Evolutionary conservation across 805 yeast species (phyloP), one percentile per base, ranked within the genome.

Genomic region (Groenewaldozyma salmanticensis): DNA sequence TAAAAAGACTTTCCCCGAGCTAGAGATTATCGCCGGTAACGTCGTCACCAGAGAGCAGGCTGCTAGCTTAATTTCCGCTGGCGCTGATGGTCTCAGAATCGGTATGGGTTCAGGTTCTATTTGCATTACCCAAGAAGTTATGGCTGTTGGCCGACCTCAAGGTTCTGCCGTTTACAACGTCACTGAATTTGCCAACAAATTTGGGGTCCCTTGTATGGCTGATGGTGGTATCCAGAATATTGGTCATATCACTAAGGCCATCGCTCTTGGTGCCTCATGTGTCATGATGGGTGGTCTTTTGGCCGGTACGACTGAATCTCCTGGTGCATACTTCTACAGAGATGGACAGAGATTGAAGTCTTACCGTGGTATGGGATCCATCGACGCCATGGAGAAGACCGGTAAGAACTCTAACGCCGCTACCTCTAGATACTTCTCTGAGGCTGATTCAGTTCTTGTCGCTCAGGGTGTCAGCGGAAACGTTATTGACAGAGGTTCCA

Each of bases 71-170:
- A 90, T 87, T 57, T 81, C 74, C 56, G 96, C 95, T 40, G 98
- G 98, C 68, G 95, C 94, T 40, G 98, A 92, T 65, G 97, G 88
- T 64, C 74, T 92, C 58, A 86, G 97, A 76, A 90, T 92, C 54
- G 98, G 98, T 71, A 92, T 92, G 98, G 98, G 98, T 62, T 85
- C 97, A 27, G 98, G 98, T 59, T 86, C 96, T 48, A 94, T 94
- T 64, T 92, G 98, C 76, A 92, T 92, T 63, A 92, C 98, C 40
- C 98, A 92, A 72, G 98, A 92, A 71, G 98, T 92, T 46, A 92
- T 92, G 98, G 98, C 98, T 40, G 94, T 96, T 70, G 98, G 98
- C 70, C 87, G 98, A 75, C 98, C 98, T 47, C 98, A 92, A 73
- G 98, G 97, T 70, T 87, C 97, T 52, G 98, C 98, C 47, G 97